These are phyloP conservation scores for Pseudohalonectria lignicola DNA, from an alignment of 2,329 filamentous ascomycete species.

Conservation along the genomic window DNA sequence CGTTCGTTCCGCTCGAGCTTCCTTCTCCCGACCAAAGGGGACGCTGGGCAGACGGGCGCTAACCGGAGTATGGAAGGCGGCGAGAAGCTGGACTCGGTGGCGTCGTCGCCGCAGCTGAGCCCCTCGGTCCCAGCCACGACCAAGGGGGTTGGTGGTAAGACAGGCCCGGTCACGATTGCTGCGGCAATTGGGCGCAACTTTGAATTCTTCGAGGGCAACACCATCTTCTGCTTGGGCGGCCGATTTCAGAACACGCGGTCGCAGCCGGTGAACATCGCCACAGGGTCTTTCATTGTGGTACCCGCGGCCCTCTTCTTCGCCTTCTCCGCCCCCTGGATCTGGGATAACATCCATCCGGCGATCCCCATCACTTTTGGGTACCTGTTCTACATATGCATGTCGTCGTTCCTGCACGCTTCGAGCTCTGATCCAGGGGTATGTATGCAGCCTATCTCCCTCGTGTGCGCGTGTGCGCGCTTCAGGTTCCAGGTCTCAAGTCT, in stretches of 20 bases:
- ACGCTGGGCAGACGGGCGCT: slow-evolving; percentile 26
- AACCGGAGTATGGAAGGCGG: slow-evolving; percentile 54
- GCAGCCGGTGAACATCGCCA: slow-evolving; percentile 80
- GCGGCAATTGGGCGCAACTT: slow-evolving; percentile 58
- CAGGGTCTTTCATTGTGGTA: slow-evolving; percentile 67
- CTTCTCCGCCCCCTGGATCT: slow-evolving; percentile 76
- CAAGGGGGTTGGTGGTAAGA: slow-evolving; percentile 18
- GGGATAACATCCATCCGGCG: slow-evolving; percentile 76
- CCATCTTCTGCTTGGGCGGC: slow-evolving; percentile 76
- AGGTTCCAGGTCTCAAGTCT: too few species aligned
- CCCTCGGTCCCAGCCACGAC: slow-evolving; percentile 11
- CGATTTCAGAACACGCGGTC: slow-evolving; percentile 81
- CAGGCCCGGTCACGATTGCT: slow-evolving; percentile 30
- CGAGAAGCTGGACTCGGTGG: slow-evolving; percentile 73
- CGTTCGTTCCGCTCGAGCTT: slow-evolving; percentile 70
- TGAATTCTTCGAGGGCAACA: slow-evolving; percentile 91
- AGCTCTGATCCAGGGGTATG: slow-evolving; percentile 85
- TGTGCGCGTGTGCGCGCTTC: too few species aligned
- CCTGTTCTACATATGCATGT: slow-evolving; percentile 80
- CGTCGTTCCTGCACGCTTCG: slow-evolving; percentile 89
- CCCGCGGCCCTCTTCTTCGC: slow-evolving; percentile 76
- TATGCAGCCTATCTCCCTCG: slow-evolving; percentile 13
- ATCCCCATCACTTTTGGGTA: slow-evolving; percentile 87
- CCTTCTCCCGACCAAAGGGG: slow-evolving; percentile 44
- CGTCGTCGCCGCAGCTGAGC: slow-evolving; percentile 58